A percentile compares a stretch with the other conserved stretches of the same genome.
Evolutionary conservation across 2,329 filamentous ascomycete genomes (phyloP).

Genomic region (Hymenoscyphus occultus): DNA sequence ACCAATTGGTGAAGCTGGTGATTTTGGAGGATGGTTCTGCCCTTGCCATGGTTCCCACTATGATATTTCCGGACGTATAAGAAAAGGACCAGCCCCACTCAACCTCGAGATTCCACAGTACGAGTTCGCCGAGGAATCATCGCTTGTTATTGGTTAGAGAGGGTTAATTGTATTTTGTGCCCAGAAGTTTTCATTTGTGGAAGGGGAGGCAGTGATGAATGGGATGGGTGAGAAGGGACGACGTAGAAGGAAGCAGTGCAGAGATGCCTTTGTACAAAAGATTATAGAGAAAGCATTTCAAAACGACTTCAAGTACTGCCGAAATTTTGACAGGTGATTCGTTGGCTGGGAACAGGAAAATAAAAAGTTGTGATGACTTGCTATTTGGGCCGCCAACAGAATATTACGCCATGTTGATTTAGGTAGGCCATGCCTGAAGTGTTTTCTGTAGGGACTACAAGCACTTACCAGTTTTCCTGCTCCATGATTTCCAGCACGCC

Average conservation of each 20-base stretch:
- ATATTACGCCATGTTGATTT: background rate
- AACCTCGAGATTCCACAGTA: constrained; percentile 95
- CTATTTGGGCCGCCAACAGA: background rate
- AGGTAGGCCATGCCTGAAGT: too few species aligned
- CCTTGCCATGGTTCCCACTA: constrained; percentile 99
- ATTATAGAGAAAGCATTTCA: constrained; percentile 26
- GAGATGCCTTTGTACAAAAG: constrained; percentile 38
- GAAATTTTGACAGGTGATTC: background rate
- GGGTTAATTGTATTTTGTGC: constrained; percentile 13
- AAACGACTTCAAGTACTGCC: background rate
- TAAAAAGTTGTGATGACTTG: background rate
- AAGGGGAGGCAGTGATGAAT: constrained; percentile 28
- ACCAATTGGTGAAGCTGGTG: constrained; percentile 96
- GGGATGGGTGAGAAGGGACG: background rate
- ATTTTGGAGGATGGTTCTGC: constrained; percentile 99
- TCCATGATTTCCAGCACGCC: too few species aligned
- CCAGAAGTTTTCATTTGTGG: constrained; percentile 40
- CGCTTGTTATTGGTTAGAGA: constrained; percentile 84
- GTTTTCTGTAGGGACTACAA: too few species aligned
- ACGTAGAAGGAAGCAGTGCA: constrained; percentile 17
- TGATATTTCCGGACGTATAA: constrained; percentile 97
- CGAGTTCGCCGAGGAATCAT: constrained; percentile 87
- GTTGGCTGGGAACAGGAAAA: background rate
- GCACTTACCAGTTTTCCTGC: too few species aligned
- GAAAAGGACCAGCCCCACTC: constrained; percentile 93